Base-by-base conservation (phyloP, 257 asterid species). In the Solanum neorickii region DNA sequence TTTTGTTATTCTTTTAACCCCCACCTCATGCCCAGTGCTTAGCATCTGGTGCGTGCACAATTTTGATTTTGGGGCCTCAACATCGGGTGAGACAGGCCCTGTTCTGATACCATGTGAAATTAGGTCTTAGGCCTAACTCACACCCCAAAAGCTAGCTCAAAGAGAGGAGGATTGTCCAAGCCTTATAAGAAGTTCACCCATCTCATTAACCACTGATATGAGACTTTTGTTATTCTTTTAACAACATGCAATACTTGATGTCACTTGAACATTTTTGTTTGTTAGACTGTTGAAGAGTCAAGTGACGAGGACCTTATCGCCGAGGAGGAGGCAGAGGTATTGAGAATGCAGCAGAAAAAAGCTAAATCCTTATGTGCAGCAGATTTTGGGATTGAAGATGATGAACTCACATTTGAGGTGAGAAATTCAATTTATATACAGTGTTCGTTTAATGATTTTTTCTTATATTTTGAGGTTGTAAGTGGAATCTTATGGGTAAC, bases 331-430 rank as follows among this genome's bases (percentile, higher is more conserved):
- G 91, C 87, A 16, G 99, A 93, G 94, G 98, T 89, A 77, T 29
- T 89, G 93, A 93, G 92, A 90, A 82, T 92, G 93, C 94, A 94
- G 92, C 89, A 87, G 88, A 92, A 91, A 87, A 96, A 90, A 83
- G 91, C 93, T 33, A 89, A 91, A 89, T 65, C 72, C 84, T 88
- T 96, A 42, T 91, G 96, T 29, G 86, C 89, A 91, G 94, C 88
- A 85, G 99, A 97, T 88, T 96, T 92, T 89, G 99, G 99, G 90
- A 89, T 92, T 90, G 98, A 91, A 86, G 98, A 94, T 89, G 95
- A 93, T 65, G 88, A 97, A 87, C 95, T 94, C 83, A 95, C 98
- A 18, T 87, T 92, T 49, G 97, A 95, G 97, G 99, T 96, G 86
- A 87, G 83, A 89, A 10, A 89, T 78, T 69, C 83, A 88, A 86